A percentile compares a stretch with the other conserved stretches of the same genome.
Evolutionary conservation across 805 yeast species (phyloP).

Genomic region (Candida maris): DNA sequence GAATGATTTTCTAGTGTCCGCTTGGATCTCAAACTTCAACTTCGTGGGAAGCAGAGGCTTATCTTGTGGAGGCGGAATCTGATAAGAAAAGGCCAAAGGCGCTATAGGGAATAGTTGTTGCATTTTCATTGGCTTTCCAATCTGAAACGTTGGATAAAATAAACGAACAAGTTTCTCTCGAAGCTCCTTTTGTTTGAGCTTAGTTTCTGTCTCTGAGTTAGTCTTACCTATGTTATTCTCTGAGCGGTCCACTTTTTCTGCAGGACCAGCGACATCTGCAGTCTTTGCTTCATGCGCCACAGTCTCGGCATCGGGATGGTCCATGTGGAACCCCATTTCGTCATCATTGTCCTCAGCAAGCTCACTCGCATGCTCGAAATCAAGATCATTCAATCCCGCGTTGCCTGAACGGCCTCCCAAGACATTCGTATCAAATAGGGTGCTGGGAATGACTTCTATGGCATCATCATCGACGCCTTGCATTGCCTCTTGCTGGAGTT

Average conservation of each 20-base stretch:
- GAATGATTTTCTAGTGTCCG: conserved; percentile 57
- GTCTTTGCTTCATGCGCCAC: not conserved
- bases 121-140: conserved; percentile 55
- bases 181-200: conserved; percentile 30
- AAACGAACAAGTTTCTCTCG: conserved; percentile 36
- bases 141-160: conserved; percentile 62
- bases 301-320: not conserved
- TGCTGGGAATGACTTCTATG: conserved; percentile 24
- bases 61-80: conserved; percentile 42
- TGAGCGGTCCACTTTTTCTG: conserved; percentile 23
- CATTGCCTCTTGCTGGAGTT: conserved; percentile 35
- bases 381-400: conserved; percentile 30
- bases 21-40: conserved; percentile 54
- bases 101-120: conserved; percentile 60
- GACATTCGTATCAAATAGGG: conserved; percentile 31
- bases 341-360: conserved; percentile 22
- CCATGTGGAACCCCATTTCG: conserved; percentile 13
- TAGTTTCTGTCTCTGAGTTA: conserved; percentile 8
- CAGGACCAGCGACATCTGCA: conserved; percentile 2
- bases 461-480: conserved; percentile 33
- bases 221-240: conserved; percentile 4
- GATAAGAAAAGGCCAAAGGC: conserved; percentile 51
- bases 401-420: conserved; percentile 25
- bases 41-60: conserved; percentile 58
- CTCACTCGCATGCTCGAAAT: conserved; percentile 27